phyloP scores from a whole-genome alignment of 257 asterid species.

The Voacanga thouarsii region DNA sequence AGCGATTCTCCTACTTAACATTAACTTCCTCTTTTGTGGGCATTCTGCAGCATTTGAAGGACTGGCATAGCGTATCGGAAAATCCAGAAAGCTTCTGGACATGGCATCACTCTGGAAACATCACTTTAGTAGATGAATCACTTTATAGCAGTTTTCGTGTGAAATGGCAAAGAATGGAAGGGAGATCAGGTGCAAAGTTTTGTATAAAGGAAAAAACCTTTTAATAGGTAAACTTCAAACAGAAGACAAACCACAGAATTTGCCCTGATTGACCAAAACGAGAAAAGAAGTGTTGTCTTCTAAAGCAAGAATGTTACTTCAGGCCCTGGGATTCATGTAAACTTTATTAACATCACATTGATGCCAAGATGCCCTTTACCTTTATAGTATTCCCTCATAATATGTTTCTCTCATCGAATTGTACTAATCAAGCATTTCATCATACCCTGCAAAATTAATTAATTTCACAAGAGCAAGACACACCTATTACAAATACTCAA shows the following conservation, averaged over 20 bases:
- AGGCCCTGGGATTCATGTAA: not conserved
- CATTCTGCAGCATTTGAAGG: no score
- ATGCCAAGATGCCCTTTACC: constrained; percentile 30
- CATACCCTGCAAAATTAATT: not conserved
- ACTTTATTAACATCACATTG: constrained; percentile 26
- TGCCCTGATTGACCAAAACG: constrained; percentile 29
- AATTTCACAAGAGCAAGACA: constrained; percentile 16
- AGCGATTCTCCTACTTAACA: not conserved
- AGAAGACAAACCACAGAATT: constrained; percentile 31
- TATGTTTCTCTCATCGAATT: not conserved
- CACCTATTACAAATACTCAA: constrained; percentile 11
- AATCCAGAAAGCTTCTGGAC: not conserved
- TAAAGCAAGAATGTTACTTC: constrained; percentile 24
- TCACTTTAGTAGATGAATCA: not conserved
- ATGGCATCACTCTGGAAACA: not conserved
- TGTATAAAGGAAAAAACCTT: constrained; percentile 19
- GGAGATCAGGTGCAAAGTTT: constrained; percentile 25
- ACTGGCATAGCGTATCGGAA: not conserved
- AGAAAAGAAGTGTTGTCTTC: constrained; percentile 24
- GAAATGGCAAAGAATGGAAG: not conserved
- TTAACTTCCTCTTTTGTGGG: no score
- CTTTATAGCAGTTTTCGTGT: not conserved
- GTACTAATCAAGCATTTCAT: not conserved
- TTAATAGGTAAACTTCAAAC: constrained; percentile 25
- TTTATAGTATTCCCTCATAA: constrained; percentile 6